A percentile compares a stretch with the other conserved stretches of the same genome.
Evolutionary conservation across 371 early-diverging fungal species (phyloP).

Genomic region (Funneliformis caledonium): DNA sequence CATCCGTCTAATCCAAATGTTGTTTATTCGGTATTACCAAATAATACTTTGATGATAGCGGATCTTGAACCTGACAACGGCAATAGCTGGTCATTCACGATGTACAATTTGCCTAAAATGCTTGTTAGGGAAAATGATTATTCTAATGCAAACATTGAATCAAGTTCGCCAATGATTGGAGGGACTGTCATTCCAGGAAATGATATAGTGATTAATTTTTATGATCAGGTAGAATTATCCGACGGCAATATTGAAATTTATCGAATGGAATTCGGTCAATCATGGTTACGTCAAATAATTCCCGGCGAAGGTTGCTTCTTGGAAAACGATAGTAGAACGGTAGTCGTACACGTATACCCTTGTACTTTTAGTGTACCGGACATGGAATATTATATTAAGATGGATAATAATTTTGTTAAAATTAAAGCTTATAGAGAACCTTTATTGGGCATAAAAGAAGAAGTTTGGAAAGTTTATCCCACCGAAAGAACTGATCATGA

Average conservation of each 20-base stretch:
- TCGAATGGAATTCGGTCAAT: not conserved
- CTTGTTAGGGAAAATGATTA: not conserved
- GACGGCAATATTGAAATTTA: not conserved
- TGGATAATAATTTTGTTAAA: conserved; percentile 27
- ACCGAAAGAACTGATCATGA: not conserved
- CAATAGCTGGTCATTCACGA: not conserved
- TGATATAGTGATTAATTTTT: not conserved
- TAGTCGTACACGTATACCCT: not conserved
- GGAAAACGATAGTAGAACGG: not conserved
- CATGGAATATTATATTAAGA: not conserved
- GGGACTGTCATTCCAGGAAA: not conserved
- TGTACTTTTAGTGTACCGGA: conserved; percentile 1
- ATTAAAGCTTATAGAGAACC: not conserved
- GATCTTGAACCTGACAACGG: not conserved
- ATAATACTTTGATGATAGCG: not conserved
- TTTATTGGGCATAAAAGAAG: not conserved
- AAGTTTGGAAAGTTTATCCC: conserved; percentile 3
- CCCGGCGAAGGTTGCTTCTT: not conserved
- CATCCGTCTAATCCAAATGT: not conserved
- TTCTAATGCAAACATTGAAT: not conserved
- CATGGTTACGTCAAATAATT: not conserved
- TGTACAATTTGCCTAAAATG: not conserved
- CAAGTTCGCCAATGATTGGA: not conserved
- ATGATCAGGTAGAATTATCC: not conserved
- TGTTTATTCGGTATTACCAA: not conserved